Percentiles rank a stretch among this genome's conserved stretches.
Evolutionary conservation across 352 stramenopile species (phyloP).

Genomic region (Pythium guiyangense): DNA sequence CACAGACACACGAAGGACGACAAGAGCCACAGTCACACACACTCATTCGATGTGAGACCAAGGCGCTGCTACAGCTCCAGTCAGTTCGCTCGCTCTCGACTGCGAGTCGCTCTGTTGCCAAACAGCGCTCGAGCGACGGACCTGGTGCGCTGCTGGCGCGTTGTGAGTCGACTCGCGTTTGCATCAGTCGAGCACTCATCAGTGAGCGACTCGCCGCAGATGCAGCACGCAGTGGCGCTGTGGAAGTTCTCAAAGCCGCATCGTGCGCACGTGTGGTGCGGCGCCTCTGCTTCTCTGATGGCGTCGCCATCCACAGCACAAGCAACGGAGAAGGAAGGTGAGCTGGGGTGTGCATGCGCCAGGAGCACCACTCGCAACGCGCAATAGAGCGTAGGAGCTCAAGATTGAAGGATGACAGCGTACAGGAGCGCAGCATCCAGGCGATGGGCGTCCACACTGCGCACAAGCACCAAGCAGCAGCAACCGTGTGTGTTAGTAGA

Average conservation of each 20-base stretch:
- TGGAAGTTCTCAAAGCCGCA: conserved; percentile 1
- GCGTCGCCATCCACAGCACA: no score
- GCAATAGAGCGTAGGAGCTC: neutral
- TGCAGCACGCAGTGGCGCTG: neutral
- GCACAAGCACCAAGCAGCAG: neutral
- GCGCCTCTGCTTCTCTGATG: neutral
- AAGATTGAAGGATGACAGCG: neutral
- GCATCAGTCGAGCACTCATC: no score
- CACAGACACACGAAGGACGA: no score
- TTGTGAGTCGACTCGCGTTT: neutral
- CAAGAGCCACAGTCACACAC: no score
- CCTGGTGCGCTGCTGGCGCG: neutral
- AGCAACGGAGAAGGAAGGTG: no score
- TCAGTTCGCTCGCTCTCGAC: neutral
- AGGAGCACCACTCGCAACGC: no score
- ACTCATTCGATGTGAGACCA: neutral
- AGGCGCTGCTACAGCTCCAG: neutral
- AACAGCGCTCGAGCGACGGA: neutral
- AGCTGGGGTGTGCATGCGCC: no score
- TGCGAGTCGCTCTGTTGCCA: neutral
- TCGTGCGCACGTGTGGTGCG: neutral
- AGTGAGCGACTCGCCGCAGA: neutral
- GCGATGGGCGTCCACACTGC: neutral
- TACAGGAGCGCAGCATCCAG: neutral
- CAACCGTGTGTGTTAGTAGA: no score